A percentile compares a stretch with the other conserved stretches of the same genome.
These are phyloP conservation scores for Chalciporus pseudorubinellus DNA, from an alignment of 768 basidiomycete species.

Conservation along the genomic window DNA sequence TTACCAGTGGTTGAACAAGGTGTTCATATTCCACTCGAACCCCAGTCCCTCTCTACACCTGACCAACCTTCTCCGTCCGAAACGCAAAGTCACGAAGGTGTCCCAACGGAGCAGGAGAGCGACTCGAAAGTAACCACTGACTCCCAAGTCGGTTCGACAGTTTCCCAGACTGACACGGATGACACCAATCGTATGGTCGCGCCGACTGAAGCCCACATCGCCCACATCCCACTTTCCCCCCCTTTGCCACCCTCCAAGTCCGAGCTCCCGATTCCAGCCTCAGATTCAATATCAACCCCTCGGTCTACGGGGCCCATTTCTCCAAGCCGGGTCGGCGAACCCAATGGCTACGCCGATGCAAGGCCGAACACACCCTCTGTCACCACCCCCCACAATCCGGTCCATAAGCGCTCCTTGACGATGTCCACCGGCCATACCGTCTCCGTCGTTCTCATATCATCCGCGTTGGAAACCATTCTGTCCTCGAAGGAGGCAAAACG, in stretches of 20 bases:
- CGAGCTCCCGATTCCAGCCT: conserved; percentile 2
- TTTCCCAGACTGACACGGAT: conserved; percentile 4
- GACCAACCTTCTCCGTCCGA: conserved; percentile 1
- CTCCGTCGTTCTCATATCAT: conserved; percentile 76
- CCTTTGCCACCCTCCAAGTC: conserved; percentile 4
- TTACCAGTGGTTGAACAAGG: conserved; percentile 7
- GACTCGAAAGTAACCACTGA: background rate
- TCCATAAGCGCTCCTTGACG: conserved; percentile 57
- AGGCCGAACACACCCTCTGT: conserved; percentile 21
- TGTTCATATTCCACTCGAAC: conserved; percentile 1
- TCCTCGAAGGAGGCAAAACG: conserved; percentile 87
- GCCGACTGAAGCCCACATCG: background rate
- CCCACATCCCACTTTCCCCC: conserved; percentile 10
- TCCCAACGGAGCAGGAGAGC: background rate
- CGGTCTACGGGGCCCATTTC: conserved; percentile 6
- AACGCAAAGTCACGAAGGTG: background rate
- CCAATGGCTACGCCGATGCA: conserved; percentile 15
- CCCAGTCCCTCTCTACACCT: conserved; percentile 5
- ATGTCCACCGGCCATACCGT: conserved; percentile 70
- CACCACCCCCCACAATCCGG: conserved; percentile 14
- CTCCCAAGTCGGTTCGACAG: background rate
- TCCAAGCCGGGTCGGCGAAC: conserved; percentile 5
- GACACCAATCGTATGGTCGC: background rate
- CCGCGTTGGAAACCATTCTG: conserved; percentile 83
- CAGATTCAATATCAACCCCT: conserved; percentile 3